These are phyloP conservation scores for Ceratocystis destructans DNA, from an alignment of 2,329 filamentous ascomycete genomes.

Conservation along the genomic window DNA sequence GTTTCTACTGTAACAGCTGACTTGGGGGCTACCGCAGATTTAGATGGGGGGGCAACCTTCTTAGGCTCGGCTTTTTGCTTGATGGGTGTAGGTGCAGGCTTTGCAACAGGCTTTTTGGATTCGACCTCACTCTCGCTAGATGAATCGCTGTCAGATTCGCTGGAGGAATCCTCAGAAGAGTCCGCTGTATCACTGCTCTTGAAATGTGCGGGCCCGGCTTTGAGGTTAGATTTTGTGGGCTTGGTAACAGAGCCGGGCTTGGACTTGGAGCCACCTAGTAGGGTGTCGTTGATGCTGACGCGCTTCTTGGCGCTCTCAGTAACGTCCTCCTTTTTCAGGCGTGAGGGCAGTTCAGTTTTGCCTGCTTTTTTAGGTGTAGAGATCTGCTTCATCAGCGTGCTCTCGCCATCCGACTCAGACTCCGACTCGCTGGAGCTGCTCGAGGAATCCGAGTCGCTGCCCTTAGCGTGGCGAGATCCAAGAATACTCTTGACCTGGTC, in stretches of 20 bases:
- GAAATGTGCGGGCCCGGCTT: not conserved
- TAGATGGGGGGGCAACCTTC: constrained; percentile 18
- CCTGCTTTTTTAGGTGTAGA: constrained; percentile 20
- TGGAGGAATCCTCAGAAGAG: constrained; percentile 14
- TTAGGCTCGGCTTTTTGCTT: constrained; percentile 15
- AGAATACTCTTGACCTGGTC: constrained; percentile 21
- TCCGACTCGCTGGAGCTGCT: constrained; percentile 26
- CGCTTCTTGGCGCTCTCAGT: constrained; percentile 12
- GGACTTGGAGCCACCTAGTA: constrained; percentile 5
- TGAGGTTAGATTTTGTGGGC: constrained; percentile 12
- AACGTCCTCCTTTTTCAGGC: constrained; percentile 8
- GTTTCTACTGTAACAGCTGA: not conserved
- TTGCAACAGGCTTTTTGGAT: constrained; percentile 22
- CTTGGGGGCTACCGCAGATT: constrained; percentile 22
- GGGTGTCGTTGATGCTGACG: constrained; percentile 10
- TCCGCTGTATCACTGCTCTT: constrained; percentile 13
- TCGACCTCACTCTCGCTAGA: constrained; percentile 22
- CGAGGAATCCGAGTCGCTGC: constrained; percentile 21
- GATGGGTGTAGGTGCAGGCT: constrained; percentile 20
- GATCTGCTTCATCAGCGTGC: constrained; percentile 17
- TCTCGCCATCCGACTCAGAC: constrained; percentile 22
- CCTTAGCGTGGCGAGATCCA: constrained; percentile 19
- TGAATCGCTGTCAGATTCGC: constrained; percentile 23
- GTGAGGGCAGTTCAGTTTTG: constrained; percentile 18
- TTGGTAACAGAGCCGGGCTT: constrained; percentile 2